Evolutionary conservation across 305 asterid species (phyloP).

Genomic region (Fraxinus ornus): DNA sequence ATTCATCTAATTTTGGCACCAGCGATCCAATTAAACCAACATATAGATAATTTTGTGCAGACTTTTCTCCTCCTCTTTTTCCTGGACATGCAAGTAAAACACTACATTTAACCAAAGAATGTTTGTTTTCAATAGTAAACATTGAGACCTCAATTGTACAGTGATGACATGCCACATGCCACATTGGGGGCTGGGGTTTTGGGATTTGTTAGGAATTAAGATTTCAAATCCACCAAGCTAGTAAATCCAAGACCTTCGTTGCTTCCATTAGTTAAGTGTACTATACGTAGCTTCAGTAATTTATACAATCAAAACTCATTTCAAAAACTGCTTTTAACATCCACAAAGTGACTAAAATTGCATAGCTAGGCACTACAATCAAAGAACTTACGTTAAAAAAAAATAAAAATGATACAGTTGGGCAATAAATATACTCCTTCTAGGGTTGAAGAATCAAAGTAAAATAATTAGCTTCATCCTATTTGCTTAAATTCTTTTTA

Average conservation of each 20-base stretch:
- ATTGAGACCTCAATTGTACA: neutral
- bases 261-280: neutral
- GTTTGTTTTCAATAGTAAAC: neutral
- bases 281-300: neutral
- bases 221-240: conserved; percentile 4
- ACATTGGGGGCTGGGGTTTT: neutral
- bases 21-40: neutral
- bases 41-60: neutral
- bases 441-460: neutral
- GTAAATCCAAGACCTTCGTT: neutral
- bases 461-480: neutral
- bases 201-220: neutral
- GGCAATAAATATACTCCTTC: neutral
- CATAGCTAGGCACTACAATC: neutral
- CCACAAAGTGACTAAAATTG: neutral
- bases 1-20: neutral
- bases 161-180: neutral
- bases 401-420: neutral
- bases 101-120: neutral
- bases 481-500: neutral
- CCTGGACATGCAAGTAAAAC: neutral
- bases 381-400: neutral
- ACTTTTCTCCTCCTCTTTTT: neutral
- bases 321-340: neutral
- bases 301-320: neutral